Evolutionary conservation across 257 asterid species (phyloP), one percentile per base, ranked within the genome.

Genomic region (Knoxia roxburghii): DNA sequence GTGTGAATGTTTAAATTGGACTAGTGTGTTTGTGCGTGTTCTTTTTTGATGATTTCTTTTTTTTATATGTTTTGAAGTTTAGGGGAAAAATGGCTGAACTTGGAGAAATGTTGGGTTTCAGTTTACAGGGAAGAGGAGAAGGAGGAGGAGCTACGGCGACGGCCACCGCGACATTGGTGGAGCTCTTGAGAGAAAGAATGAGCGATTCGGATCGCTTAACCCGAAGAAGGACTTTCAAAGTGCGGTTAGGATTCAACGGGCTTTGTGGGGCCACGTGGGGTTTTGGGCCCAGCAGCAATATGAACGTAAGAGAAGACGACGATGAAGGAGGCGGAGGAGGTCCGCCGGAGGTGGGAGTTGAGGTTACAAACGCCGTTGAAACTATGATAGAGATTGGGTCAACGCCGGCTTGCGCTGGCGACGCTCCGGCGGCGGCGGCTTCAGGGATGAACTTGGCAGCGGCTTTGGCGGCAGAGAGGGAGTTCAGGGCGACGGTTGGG

Each of bases 381-480:
- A 2, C 59, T 0, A 54, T 64, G 23, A 70, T 70, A 58, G 85
- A 18, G 13, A 78, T 6, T 23, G 79, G 56, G 63, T 69, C 77
- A 15, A 29, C 64, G 17, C 73, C 77, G 73, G 77, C 75, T 21
- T 90, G 92, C 55, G 71, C 40, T 61, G 71, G 29, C 15, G 79
- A 37, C 5, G 76, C 71, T 12, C 82, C 88, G 79, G 73, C 65
- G 5, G 24, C 76, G 3, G 73, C 65, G 5, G 24, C 76, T 3
- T 57, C 78, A 0, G 91, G 95, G 73, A 88, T 79, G 97, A 89
- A 88, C 63, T 59, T 89, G 68, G 98, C 97, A 33, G 89, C 87
- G 62, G 98, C 97, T 63, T 64, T 93, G 76, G 94, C 88, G 3
- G 94, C 94, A 1, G 98, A 92, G 79, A 73, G 98, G 67, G 81